Conservation (phyloP, 345 rosid species). For the Linum lewisii region DNA sequence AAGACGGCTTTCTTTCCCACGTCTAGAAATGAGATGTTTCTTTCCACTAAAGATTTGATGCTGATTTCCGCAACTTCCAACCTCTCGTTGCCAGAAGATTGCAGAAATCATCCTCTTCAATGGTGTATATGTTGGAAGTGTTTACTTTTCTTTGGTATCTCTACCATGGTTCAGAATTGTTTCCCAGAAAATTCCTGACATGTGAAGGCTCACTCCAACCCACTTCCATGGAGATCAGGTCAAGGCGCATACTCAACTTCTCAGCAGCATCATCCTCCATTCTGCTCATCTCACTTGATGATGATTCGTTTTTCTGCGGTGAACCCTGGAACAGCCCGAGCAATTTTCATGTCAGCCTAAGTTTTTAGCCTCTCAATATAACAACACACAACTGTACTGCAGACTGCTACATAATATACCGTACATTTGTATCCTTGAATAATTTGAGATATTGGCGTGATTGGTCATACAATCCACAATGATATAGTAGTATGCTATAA, state of each 20-base stretch:
- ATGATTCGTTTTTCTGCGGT: slow-evolving; percentile 5
- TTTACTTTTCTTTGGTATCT: background rate
- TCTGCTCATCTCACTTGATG: slow-evolving; percentile 19
- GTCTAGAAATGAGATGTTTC: no score
- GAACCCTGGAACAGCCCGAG: slow-evolving; percentile 20
- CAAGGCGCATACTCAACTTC: slow-evolving; percentile 43
- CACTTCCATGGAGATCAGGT: slow-evolving; percentile 47
- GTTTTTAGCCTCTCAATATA: slow-evolving; percentile 1
- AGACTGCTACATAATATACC: background rate
- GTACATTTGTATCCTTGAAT: slow-evolving; percentile 39
- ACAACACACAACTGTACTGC: background rate
- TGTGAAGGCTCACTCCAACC: slow-evolving; percentile 44
- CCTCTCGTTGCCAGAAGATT: no score
- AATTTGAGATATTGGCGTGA: slow-evolving; percentile 36
- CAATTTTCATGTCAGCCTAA: background rate
- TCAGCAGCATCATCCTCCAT: slow-evolving; percentile 47
- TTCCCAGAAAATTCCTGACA: slow-evolving; percentile 40
- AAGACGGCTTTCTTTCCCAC: no score
- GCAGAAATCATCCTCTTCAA: no score
- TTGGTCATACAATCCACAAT: slow-evolving; percentile 47
- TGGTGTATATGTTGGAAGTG: background rate
- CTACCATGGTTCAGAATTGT: slow-evolving; percentile 57
- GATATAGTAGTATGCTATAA: slow-evolving; percentile 59
- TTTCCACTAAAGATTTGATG: no score
- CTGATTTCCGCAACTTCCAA: no score